A percentile compares a stretch with the other conserved stretches of the same genome.
Evolutionary conservation across 129 eudicot species (phyloP).

Genomic region (Erigeron canadensis): DNA sequence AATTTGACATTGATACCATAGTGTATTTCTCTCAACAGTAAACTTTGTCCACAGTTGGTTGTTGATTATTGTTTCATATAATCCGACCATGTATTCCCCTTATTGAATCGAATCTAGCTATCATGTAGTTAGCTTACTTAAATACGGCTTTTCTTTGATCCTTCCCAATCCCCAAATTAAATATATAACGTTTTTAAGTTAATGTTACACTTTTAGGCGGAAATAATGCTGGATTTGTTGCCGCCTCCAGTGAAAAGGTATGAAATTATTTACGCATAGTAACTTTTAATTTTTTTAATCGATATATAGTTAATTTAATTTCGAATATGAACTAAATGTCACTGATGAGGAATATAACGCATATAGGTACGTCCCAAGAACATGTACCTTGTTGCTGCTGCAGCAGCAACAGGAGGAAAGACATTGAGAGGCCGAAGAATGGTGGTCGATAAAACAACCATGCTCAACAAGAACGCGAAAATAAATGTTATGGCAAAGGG

Average conservation of each 20-base stretch:
- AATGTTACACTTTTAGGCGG: conserved; percentile 28
- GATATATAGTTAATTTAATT: conserved; percentile 7
- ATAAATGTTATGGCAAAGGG: conserved; percentile 8
- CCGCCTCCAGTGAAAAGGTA: conserved; percentile 36
- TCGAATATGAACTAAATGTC: neutral
- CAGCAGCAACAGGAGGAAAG: conserved; percentile 34
- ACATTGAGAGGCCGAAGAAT: conserved; percentile 38
- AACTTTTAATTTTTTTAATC: neutral
- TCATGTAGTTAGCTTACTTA: neutral
- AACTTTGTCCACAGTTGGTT: neutral
- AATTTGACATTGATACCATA: neutral
- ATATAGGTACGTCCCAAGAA: conserved; percentile 29
- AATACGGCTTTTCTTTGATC: neutral
- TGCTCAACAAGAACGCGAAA: conserved; percentile 1
- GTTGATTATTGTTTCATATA: neutral
- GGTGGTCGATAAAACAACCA: conserved; percentile 14
- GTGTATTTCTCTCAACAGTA: neutral
- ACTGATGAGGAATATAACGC: neutral
- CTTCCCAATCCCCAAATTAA: too few relatives aligned
- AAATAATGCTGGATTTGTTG: conserved; percentile 22
- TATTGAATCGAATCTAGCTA: too few relatives aligned
- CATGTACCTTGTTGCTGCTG: conserved; percentile 25
- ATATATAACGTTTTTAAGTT: neutral
- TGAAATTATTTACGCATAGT: conserved; percentile 3
- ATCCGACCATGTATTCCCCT: neutral